phyloP scores from a whole-genome alignment of 2,329 filamentous ascomycete genomes.

The Ascochyta fabae region DNA sequence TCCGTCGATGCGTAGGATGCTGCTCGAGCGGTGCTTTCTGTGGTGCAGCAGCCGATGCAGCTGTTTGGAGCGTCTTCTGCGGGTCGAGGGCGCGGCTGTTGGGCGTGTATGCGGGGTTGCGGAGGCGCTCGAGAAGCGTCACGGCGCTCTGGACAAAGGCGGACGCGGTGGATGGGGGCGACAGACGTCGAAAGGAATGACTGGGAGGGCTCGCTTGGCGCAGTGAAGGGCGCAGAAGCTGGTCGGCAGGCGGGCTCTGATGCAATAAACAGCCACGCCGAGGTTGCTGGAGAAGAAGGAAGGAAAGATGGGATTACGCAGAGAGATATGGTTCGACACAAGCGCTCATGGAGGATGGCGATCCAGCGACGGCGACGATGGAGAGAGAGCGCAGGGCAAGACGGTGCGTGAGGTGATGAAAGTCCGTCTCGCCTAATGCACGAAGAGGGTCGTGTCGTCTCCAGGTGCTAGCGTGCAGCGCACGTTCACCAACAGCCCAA shows the following conservation, averaged over 20 bases:
- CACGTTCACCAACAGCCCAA: conserved; percentile 11
- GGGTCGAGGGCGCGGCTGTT: conserved; percentile 1
- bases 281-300: conserved; percentile 47
- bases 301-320: conserved; percentile 46
- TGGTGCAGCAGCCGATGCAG: conserved; percentile 16
- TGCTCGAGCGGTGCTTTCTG: not conserved
- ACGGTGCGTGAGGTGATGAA: conserved; percentile 24
- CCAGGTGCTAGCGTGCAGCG: conserved; percentile 5
- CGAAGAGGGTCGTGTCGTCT: conserved; percentile 4
- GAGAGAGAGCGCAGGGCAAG: conserved; percentile 19
- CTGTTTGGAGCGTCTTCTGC: conserved; percentile 24
- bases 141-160: conserved; percentile 18
- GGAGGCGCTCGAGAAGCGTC: conserved; percentile 12
- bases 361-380: conserved; percentile 24
- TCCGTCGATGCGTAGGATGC: conserved; percentile 5
- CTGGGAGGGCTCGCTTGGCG: conserved; percentile 25
- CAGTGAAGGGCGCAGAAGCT: conserved; percentile 19
- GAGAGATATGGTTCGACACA: conserved; percentile 35
- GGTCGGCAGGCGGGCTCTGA: conserved; percentile 23
- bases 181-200: conserved; percentile 37
- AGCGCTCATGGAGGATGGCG: conserved; percentile 35
- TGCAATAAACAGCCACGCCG: conserved; percentile 47
- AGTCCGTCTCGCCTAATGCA: conserved; percentile 11
- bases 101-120: conserved; percentile 11
- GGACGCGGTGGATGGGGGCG: conserved; percentile 13